phyloP scores from a whole-genome alignment of 768 basidiomycete genomes.

The Russula sp. region DNA sequence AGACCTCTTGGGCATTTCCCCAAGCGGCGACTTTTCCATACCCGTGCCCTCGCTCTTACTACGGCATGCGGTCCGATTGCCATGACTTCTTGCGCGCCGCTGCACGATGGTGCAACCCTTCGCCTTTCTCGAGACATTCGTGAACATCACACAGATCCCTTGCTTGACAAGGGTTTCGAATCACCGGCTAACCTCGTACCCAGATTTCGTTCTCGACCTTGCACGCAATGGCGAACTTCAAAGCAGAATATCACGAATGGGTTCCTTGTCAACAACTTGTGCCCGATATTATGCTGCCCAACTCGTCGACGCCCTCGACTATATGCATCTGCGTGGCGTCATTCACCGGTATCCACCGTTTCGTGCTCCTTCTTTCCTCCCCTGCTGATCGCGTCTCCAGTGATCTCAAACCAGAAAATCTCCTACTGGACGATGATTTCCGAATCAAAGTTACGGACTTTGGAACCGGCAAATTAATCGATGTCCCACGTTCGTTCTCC shows the following conservation, averaged over 20 bases:
- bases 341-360: conserved; percentile 60
- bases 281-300: conserved; percentile 85
- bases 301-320: conserved; percentile 79
- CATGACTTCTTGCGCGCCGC: neutral
- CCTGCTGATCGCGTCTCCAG: conserved; percentile 29
- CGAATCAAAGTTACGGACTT: conserved; percentile 96
- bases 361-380: conserved; percentile 5
- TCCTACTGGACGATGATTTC: conserved; percentile 80
- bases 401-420: conserved; percentile 81
- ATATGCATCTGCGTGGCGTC: conserved; percentile 86
- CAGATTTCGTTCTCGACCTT: conserved; percentile 76
- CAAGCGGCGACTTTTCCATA: neutral
- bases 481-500: conserved; percentile 41
- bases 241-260: conserved; percentile 60
- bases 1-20: neutral
- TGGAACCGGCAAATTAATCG: conserved; percentile 79
- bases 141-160: neutral
- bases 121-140: conserved; percentile 1
- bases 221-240: conserved; percentile 76
- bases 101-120: neutral
- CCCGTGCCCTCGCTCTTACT: neutral
- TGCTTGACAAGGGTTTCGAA: neutral
- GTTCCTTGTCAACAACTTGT: conserved; percentile 77
- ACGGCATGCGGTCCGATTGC: conserved; percentile 4
- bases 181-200: neutral